These are phyloP conservation scores for Helianthus annuus DNA, from an alignment of 129 eudicot species.

Conservation along the genomic window HanXRQr2.0-SUNRISE NC_035441.2:185324311-185324810, in stretches of 20 bases:
- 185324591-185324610: no score
- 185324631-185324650: neutral
- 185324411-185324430: conserved; percentile 80
- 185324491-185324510: conserved; percentile 90
- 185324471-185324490: conserved; percentile 99
- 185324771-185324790: no score
- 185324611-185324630: neutral
- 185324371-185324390: conserved; percentile 96
- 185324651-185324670: no score
- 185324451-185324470: conserved; percentile 97
- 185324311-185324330: conserved; percentile 91
- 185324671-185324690: no score
- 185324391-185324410: conserved; percentile 97
- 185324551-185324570: conserved; percentile 92
- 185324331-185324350: conserved; percentile 98
- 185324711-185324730: no score
- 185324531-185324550: conserved; percentile 96
- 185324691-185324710: no score
- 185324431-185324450: conserved; percentile 99
- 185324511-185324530: conserved; percentile 89
- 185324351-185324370: conserved; percentile 88
- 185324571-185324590: conserved; percentile 71
- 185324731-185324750: no score
- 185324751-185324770: no score
- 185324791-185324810: no score